These are phyloP conservation scores for Epichloe brachyelytri DNA, from an alignment of 2,329 filamentous ascomycete species.

Conservation along the genomic window DNA sequence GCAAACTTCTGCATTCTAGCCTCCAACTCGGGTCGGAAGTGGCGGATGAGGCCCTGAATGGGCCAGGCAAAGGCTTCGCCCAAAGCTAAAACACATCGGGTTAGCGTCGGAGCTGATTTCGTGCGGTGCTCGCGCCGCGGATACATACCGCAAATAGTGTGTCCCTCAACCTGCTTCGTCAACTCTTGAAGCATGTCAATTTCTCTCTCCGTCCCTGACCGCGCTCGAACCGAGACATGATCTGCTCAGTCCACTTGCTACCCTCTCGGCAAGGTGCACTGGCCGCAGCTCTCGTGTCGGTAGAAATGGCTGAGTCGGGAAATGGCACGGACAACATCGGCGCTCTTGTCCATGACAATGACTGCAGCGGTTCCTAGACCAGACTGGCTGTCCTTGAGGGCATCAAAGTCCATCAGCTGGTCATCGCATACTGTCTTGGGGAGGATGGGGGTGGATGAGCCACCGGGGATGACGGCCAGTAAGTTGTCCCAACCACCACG, in stretches of 20 bases:
- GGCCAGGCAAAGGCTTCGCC: constrained; percentile 98
- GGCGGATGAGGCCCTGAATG: constrained; percentile 92
- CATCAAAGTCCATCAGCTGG: constrained; percentile 98
- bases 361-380: constrained; percentile 95
- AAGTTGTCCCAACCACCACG: constrained; percentile 97
- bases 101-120: background rate
- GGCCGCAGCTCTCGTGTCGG: constrained; percentile 94
- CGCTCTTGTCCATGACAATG: constrained; percentile 98
- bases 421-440: constrained; percentile 85
- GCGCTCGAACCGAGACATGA: constrained; percentile 93
- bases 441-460: constrained; percentile 90
- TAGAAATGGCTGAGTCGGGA: constrained; percentile 92
- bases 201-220: constrained; percentile 81
- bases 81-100: constrained; percentile 42
- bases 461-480: constrained; percentile 86
- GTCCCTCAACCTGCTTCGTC: constrained; percentile 97
- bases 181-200: constrained; percentile 99
- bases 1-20: constrained; percentile 75
- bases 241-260: constrained; percentile 98
- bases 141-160: constrained; percentile 84
- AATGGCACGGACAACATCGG: constrained; percentile 90
- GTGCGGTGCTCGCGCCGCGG: background rate
- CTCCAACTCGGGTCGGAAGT: constrained; percentile 95
- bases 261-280: constrained; percentile 98
- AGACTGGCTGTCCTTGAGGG: constrained; percentile 92